These are phyloP conservation scores for Harringtonia aguacate DNA, from an alignment of 2,329 filamentous ascomycete genomes.

Conservation along the genomic window DNA sequence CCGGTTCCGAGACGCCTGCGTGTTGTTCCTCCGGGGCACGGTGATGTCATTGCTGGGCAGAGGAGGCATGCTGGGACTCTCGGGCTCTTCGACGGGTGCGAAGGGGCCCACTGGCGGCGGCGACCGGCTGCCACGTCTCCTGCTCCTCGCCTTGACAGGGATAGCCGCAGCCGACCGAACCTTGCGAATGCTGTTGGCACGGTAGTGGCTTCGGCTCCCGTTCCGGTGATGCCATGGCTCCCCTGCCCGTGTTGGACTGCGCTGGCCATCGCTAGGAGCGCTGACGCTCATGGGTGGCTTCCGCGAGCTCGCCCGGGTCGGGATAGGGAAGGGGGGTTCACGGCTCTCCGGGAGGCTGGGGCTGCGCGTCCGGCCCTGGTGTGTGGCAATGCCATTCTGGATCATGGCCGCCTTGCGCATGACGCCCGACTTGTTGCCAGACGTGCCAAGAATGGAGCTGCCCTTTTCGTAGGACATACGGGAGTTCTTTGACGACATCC, in stretches of 20 bases:
- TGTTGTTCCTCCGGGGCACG: slow-evolving; percentile 37
- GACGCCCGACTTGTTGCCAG: slow-evolving; percentile 38
- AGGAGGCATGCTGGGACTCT: slow-evolving; percentile 62
- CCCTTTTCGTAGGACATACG: slow-evolving; percentile 26
- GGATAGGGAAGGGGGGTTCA: slow-evolving; percentile 84
- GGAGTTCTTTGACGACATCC: slow-evolving; percentile 19
- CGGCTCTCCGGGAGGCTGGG: slow-evolving; percentile 50
- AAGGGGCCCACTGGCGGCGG: slow-evolving; percentile 41
- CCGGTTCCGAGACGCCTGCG: slow-evolving; percentile 28
- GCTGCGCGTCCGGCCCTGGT: slow-evolving; percentile 52
- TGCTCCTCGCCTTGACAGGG: slow-evolving; percentile 36
- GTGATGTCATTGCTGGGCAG: slow-evolving; percentile 64
- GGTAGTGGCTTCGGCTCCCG: slow-evolving; percentile 36
- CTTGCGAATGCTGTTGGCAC: slow-evolving; percentile 61
- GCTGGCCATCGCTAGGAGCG: slow-evolving; percentile 57
- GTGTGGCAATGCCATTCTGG: slow-evolving; percentile 63
- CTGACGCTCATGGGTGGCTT: slow-evolving; percentile 57
- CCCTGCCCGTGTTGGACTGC: slow-evolving; percentile 60
- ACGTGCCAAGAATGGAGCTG: slow-evolving; percentile 22
- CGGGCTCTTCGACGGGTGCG: slow-evolving; percentile 54
- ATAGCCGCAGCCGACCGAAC: slow-evolving; percentile 73
- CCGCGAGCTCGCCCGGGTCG: slow-evolving; percentile 77
- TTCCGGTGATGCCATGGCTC: slow-evolving; percentile 45
- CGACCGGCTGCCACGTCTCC: slow-evolving; percentile 41
- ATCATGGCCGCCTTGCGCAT: slow-evolving; percentile 75